Evolutionary conservation across 2,329 filamentous ascomycete species (phyloP).

Genomic region (Trichoderma lentiforme): DNA sequence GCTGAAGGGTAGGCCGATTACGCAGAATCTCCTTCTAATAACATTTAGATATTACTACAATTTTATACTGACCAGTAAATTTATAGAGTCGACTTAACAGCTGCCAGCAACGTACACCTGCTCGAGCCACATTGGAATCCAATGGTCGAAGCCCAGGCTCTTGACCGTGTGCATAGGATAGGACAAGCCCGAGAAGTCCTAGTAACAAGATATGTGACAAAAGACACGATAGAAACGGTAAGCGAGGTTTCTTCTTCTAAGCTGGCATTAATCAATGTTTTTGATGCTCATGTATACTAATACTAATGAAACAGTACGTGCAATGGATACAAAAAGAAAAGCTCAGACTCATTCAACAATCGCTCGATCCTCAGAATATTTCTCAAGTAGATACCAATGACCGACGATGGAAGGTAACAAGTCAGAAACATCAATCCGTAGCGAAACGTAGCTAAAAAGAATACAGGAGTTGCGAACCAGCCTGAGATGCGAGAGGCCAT

Average conservation of each 20-base stretch:
- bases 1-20: not conserved
- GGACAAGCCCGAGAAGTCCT: conserved; percentile 29
- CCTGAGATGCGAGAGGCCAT: too few relatives aligned
- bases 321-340: not conserved
- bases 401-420: not conserved
- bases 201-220: conserved; percentile 29
- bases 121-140: conserved; percentile 36
- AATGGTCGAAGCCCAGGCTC: conserved; percentile 33
- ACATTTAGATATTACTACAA: not conserved
- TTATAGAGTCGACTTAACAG: not conserved
- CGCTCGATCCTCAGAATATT: not conserved
- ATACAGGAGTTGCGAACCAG: not conserved
- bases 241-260: too few relatives aligned
- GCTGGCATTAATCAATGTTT: too few relatives aligned
- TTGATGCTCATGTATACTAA: too few relatives aligned
- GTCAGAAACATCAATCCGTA: too few relatives aligned
- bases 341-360: not conserved
- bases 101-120: conserved; percentile 29
- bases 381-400: not conserved
- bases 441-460: too few relatives aligned
- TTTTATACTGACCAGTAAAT: not conserved
- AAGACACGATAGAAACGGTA: conserved; percentile 21
- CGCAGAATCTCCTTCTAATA: not conserved
- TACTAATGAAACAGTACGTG: not conserved
- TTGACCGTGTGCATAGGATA: conserved; percentile 32